Base-by-base conservation (phyloP, 495 filamentous ascomycete genomes). In the Xylaria scruposa region DNA sequence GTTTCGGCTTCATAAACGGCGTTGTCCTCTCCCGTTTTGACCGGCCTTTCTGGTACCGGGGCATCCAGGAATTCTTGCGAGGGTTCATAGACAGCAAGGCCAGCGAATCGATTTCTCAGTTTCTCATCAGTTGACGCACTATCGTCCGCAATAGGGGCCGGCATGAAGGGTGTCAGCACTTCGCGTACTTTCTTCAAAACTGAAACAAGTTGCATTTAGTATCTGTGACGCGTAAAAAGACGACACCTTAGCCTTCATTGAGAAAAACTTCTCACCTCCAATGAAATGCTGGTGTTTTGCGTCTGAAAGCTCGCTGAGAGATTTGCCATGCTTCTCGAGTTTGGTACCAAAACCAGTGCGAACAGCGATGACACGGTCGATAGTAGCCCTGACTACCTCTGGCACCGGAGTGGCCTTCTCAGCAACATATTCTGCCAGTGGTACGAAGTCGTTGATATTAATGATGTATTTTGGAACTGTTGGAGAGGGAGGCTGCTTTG, bases 371-470 rank as follows among this genome's bases (percentile, higher is more conserved):
- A 80, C 74, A n/a, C 80, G 77, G 40, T 72, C 49, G 19, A 81
- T 59, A 3, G 78, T 78, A 3, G 44, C 58, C 13, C 36, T 70
- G 49, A 81, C 68, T 0, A 60, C 68, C 3, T 38, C 40, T 0
- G 83, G 80, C 2, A 85, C 73, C 0, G 71, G 31, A 29, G 42
- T 13, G 13, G 72, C 60, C 33, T 83, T 77, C 9, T 40, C 62
- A 4, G 76, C 79, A 40, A 86, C 76, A 60, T 75, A 79, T 40
- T 84, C 75, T 3, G 84, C 83, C 6, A 85, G 67, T 2, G 74
- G 69, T 24, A 76, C 69, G 38, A 83, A 85, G 40, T 85, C 80
- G 29, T 77, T 77, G 67, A 85, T 74, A 61, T 77, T 75, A 59
- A 85, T 78, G 19, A 76, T 79, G 54, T 85, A 78, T 33, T 67